Evolutionary conservation across 495 filamentous ascomycete species (phyloP).

Genomic region (Neurospora sp.): DNA sequence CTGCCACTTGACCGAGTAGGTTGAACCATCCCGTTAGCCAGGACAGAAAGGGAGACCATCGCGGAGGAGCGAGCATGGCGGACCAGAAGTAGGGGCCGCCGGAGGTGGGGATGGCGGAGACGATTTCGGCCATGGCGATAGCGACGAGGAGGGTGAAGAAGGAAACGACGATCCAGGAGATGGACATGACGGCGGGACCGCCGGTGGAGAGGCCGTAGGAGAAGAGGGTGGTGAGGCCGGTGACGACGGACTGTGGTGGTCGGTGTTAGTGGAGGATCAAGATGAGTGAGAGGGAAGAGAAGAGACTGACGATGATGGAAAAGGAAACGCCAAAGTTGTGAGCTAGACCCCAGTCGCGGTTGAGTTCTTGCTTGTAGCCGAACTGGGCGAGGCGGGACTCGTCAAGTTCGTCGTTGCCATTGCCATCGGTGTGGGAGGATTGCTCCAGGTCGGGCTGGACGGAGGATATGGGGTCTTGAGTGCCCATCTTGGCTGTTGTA

Average conservation of each 20-base stretch:
- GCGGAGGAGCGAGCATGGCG: constrained; percentile 47
- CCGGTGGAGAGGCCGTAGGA: constrained; percentile 46
- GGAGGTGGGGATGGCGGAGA: constrained; percentile 52
- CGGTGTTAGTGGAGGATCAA: background rate
- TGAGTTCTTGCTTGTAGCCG: constrained; percentile 54
- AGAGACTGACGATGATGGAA: constrained; percentile 48
- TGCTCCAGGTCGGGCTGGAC: constrained; percentile 17
- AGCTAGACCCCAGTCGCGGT: constrained; percentile 49
- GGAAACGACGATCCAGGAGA: constrained; percentile 26
- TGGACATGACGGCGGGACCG: constrained; percentile 45
- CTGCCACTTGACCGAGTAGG: constrained; percentile 49
- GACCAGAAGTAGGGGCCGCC: constrained; percentile 62
- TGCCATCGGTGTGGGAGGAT: background rate
- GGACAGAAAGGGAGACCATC: constrained; percentile 46
- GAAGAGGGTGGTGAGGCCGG: constrained; percentile 50
- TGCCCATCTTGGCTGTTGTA: background rate
- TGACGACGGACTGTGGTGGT: constrained; percentile 45
- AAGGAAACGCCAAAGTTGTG: constrained; percentile 60
- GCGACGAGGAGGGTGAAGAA: constrained; percentile 30
- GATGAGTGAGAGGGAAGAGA: background rate
- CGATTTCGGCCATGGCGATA: constrained; percentile 59
- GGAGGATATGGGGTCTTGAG: background rate
- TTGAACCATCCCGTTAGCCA: constrained; percentile 62
- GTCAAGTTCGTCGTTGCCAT: constrained; percentile 27
- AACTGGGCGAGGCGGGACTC: constrained; percentile 47